phyloP scores from a whole-genome alignment of 2,329 filamentous ascomycete genomes.

The Aspergillus nomiae region DNA sequence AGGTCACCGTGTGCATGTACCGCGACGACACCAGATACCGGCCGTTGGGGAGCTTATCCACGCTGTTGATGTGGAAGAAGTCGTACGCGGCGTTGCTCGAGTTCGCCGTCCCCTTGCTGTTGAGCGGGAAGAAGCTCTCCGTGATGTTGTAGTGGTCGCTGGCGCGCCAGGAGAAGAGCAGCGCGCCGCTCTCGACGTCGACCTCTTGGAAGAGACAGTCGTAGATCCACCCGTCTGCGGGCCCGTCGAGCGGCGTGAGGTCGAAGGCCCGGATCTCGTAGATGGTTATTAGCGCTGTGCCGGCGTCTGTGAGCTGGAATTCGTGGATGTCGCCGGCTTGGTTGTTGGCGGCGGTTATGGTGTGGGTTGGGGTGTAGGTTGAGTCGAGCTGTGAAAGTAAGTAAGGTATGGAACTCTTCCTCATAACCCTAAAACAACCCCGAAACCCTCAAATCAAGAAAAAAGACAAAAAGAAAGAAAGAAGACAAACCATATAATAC shows the following conservation, averaged over 20 bases:
- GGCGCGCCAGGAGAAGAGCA: conserved; percentile 32
- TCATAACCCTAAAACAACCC: too few relatives aligned
- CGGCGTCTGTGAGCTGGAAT: conserved; percentile 25
- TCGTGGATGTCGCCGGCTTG: conserved; percentile 36
- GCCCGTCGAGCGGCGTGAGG: conserved; percentile 24
- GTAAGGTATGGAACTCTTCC: too few relatives aligned
- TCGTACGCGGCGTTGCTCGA: not conserved
- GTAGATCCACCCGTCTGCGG: conserved; percentile 29
- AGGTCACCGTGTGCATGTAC: conserved; percentile 5
- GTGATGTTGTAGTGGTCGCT: conserved; percentile 21
- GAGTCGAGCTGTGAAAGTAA: too few relatives aligned
- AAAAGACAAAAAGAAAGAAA: too few relatives aligned
- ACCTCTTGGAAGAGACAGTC: conserved; percentile 34
- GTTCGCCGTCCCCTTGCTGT: not conserved
- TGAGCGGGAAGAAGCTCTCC: not conserved
- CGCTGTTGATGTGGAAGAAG: conserved; percentile 29
- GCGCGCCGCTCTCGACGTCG: conserved; percentile 29
- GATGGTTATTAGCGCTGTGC: conserved; percentile 30
- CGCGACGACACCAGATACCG: conserved; percentile 5
- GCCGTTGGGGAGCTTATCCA: conserved; percentile 49
- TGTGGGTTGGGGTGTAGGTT: conserved; percentile 29
- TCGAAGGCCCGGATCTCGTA: conserved; percentile 30
- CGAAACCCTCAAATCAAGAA: too few relatives aligned
- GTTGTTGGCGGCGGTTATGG: conserved; percentile 23
- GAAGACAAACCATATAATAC: conserved; percentile 32